These are phyloP conservation scores for Pseudogymnoascus sp. DNA, from an alignment of 2,329 filamentous ascomycete species.

Conservation along the genomic window DNA sequence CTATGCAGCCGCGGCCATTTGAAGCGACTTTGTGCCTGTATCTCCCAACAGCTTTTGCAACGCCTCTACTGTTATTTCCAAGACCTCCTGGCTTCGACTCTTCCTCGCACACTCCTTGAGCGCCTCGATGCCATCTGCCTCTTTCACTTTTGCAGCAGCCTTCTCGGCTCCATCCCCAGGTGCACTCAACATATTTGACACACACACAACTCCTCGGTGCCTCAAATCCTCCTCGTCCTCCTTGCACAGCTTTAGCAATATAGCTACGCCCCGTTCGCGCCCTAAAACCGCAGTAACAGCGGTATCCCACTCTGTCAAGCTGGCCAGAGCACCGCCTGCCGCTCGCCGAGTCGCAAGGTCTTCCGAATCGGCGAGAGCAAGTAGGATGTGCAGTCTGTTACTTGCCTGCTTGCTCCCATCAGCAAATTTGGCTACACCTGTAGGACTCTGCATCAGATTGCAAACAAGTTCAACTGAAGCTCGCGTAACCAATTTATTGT, in stretches of 20 bases:
- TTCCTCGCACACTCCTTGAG: slow-evolving; percentile 64
- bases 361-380: slow-evolving; percentile 81
- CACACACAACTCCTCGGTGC: slow-evolving; percentile 65
- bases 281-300: slow-evolving; percentile 61
- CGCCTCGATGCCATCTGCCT: slow-evolving; percentile 55
- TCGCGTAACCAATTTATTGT: slow-evolving; percentile 67
- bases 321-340: slow-evolving; percentile 80
- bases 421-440: slow-evolving; percentile 61
- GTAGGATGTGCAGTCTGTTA: slow-evolving; percentile 70
- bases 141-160: slow-evolving; percentile 52
- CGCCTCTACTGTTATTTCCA: slow-evolving; percentile 63
- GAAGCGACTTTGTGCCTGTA: not conserved
- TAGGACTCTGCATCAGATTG: slow-evolving; percentile 68
- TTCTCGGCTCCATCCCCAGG: slow-evolving; percentile 57
- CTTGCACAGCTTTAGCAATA: slow-evolving; percentile 71
- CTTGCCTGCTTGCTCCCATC: slow-evolving; percentile 58
- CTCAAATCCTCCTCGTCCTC: slow-evolving; percentile 63
- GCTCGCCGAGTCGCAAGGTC: slow-evolving; percentile 72
- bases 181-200: slow-evolving; percentile 63
- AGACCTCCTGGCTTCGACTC: slow-evolving; percentile 58
- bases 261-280: slow-evolving; percentile 61
- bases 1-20: not conserved
- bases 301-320: slow-evolving; percentile 69
- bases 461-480: slow-evolving; percentile 85
- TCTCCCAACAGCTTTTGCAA: slow-evolving; percentile 46